These are phyloP conservation scores for Hortiboletus flavorubellus DNA, from an alignment of 768 basidiomycete genomes.

Conservation along the genomic window DNA sequence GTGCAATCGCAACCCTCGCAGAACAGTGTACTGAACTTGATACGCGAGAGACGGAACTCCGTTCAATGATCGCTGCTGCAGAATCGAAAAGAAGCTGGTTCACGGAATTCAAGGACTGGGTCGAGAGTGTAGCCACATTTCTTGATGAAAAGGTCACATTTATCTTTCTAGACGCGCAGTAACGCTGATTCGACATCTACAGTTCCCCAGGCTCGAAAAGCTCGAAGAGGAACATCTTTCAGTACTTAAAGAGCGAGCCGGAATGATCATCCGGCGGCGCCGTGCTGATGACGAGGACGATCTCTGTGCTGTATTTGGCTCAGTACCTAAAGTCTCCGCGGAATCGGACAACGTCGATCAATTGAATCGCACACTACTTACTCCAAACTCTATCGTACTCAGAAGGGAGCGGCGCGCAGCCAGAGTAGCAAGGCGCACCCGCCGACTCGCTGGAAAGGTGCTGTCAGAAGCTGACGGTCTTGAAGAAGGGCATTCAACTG, in stretches of 20 bases:
- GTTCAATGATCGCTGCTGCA: conserved; percentile 68
- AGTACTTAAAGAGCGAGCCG: conserved; percentile 67
- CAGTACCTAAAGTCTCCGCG: conserved; percentile 34
- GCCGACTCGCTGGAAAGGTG: conserved; percentile 36
- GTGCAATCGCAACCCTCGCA: conserved; percentile 52
- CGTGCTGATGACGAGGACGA: conserved; percentile 80
- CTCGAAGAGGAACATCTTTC: conserved; percentile 74
- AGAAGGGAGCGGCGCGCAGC: conserved; percentile 57
- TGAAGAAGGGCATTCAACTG: conserved; percentile 89
- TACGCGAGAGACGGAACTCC: conserved; percentile 65
- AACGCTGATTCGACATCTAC: background rate
- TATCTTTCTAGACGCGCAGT: background rate
- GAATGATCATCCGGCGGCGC: conserved; percentile 67
- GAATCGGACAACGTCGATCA: conserved; percentile 56
- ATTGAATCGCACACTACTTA: conserved; percentile 49
- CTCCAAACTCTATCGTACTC: conserved; percentile 41
- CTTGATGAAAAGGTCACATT: conserved; percentile 76
- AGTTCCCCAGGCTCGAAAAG: conserved; percentile 79
- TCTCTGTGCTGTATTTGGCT: conserved; percentile 64
- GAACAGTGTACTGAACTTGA: conserved; percentile 66
- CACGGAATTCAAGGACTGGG: conserved; percentile 69
- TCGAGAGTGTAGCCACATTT: conserved; percentile 81
- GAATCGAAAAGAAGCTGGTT: conserved; percentile 86
- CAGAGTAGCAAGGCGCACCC: conserved; percentile 53
- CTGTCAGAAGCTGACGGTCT: conserved; percentile 20